Evolutionary conservation across 2,329 filamentous ascomycete genomes (phyloP), one percentile per base, ranked within the genome.

Genomic region (Lachnellula cervina): DNA sequence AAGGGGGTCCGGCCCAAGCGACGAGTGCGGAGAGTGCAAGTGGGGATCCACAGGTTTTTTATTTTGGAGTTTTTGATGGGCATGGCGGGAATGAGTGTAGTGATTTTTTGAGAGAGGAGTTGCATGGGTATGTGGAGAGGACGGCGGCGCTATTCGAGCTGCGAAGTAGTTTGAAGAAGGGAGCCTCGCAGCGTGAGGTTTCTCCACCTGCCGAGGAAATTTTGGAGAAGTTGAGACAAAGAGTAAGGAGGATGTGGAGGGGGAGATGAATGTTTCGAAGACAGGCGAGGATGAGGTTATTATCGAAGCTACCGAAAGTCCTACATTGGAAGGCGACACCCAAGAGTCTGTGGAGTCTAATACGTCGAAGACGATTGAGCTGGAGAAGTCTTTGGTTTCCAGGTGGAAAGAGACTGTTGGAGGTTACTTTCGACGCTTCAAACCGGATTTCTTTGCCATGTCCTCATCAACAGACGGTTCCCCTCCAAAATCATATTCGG

Each of bases 11-110:
- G 25, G 25, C 25, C 25, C 25, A 84, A 72, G 84, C 81, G 49
- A 89, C 81, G 23, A 83, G 79, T 9, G 89, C 90, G 5, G 88
- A 89, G 56, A 88, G 86, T 61, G 83, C 88, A 1, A 88, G 83
- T 60, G 93, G 93, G 2, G 93, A 97, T 68, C 93, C 93, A 1
- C 93, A 97, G 70, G 87, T 97, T 35, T 99, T 99, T 72, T 99
- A 97, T 72, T 99, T 97, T 78, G 92, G 83, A 1, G 86, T 97
- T 1, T 99, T 97, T 68, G 94, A 99, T 72, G 94, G 94, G 2
- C 94, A 99, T 74, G 94, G 94, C 9, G 94, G 94, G 19, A 81
- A 77, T 19, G 89, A 96, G 70, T 97, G 94, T 71, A 91, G 90
- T 57, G 85, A 87, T 17, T 97, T 96, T 65, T 73, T 97, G 62